A percentile compares a stretch with the other conserved stretches of the same genome.
These are phyloP conservation scores for Moesziomyces globuligerus DNA, from an alignment of 1,284 basidiomycete species.

Conservation along the genomic window DNA sequence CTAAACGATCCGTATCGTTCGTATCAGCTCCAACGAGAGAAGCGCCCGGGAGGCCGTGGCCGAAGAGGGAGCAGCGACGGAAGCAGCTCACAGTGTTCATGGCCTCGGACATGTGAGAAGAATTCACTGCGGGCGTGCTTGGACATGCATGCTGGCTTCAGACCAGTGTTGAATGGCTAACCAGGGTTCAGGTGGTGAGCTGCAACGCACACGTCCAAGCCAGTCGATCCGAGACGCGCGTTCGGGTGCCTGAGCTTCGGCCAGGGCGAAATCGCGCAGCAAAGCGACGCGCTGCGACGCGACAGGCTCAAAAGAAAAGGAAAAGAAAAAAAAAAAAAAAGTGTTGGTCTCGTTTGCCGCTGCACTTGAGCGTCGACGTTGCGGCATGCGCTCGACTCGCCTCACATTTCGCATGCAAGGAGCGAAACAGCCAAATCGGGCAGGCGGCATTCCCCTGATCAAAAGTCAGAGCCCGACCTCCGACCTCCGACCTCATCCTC, in stretches of 20 bases:
- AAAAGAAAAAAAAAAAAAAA: not conserved
- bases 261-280: not conserved
- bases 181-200: too few species aligned
- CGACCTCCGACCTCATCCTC: too few species aligned
- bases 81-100: not conserved
- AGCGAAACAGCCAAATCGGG: slow-evolving; percentile 5
- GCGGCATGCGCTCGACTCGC: slow-evolving; percentile 4
- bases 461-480: too few species aligned
- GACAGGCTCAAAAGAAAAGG: too few species aligned
- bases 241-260: too few species aligned
- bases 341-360: slow-evolving; percentile 19
- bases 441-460: not conserved
- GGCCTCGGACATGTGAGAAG: slow-evolving; percentile 44
- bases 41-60: too few species aligned
- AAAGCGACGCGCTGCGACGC: slow-evolving; percentile 11
- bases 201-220: not conserved
- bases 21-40: too few species aligned
- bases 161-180: too few species aligned
- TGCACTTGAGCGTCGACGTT: too few species aligned
- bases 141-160: slow-evolving; percentile 24
- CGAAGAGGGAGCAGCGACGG: not conserved
- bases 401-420: slow-evolving; percentile 41
- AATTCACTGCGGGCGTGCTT: slow-evolving; percentile 19
- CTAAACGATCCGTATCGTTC: too few species aligned
- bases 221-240: slow-evolving; percentile 2